Evolutionary conservation across 495 filamentous ascomycete species (phyloP).

Genomic region (Talaromyces liani): DNA sequence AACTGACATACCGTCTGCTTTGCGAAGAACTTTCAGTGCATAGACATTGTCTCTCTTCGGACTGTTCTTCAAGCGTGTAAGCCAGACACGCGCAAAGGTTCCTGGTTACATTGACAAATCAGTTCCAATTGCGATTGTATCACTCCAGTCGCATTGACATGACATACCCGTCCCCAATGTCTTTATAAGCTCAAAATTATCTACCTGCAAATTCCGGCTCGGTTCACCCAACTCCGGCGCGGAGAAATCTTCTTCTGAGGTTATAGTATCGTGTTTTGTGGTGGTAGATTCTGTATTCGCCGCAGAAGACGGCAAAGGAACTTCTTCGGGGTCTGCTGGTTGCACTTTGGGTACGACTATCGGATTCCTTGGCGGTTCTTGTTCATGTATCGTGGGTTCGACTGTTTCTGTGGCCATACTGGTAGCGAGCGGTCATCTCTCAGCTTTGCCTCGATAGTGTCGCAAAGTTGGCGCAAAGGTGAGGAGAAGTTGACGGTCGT

Average conservation of each 20-base stretch:
- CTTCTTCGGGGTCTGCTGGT: slow-evolving; percentile 18
- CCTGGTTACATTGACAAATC: slow-evolving; percentile 40
- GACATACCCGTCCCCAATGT: slow-evolving; percentile 79
- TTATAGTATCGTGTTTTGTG: not conserved
- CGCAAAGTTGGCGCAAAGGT: not conserved
- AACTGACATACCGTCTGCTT: slow-evolving; percentile 57
- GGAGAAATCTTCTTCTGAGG: not conserved
- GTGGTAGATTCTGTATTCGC: not conserved
- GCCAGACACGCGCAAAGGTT: slow-evolving; percentile 93
- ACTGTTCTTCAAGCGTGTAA: slow-evolving; percentile 58
- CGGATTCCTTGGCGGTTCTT: slow-evolving; percentile 25
- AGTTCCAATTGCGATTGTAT: slow-evolving; percentile 11
- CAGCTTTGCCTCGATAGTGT: not conserved
- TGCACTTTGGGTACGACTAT: slow-evolving; percentile 17
- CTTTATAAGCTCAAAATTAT: slow-evolving; percentile 79
- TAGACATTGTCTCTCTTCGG: slow-evolving; percentile 65
- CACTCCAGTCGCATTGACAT: not conserved
- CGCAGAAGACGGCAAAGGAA: not conserved
- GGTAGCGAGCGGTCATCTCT: slow-evolving; percentile 31
- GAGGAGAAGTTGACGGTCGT: not conserved
- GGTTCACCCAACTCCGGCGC: slow-evolving; percentile 25
- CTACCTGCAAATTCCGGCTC: slow-evolving; percentile 42
- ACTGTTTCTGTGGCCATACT: slow-evolving; percentile 39
- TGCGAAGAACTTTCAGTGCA: slow-evolving; percentile 89
- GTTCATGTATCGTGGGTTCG: slow-evolving; percentile 31